A percentile compares a stretch with the other conserved stretches of the same genome.
phyloP scores from a whole-genome alignment of 345 rosid species.

The Moringa oleifera region DNA sequence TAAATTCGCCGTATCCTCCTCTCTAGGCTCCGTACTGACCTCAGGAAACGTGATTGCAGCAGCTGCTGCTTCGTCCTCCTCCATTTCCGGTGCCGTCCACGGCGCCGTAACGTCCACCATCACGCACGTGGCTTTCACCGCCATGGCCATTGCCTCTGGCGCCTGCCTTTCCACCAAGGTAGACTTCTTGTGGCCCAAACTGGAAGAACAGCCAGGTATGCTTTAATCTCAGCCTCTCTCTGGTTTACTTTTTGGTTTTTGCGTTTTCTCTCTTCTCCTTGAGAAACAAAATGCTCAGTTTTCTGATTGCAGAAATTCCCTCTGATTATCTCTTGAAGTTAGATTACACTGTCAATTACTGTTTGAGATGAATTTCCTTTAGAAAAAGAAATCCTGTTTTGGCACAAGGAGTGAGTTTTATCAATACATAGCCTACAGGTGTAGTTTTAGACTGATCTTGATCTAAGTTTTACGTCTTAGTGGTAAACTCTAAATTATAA shows the following conservation, averaged over 20 bases:
- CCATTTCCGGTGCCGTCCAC: constrained; percentile 35
- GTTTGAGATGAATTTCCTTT: not conserved
- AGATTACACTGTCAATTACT: not conserved
- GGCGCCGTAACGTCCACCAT: constrained; percentile 63
- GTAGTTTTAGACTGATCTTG: too few relatives aligned
- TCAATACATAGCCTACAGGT: too few relatives aligned
- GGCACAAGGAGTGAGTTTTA: not conserved
- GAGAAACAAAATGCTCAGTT: too few relatives aligned
- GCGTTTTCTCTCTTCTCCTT: not conserved
- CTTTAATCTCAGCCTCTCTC: too few relatives aligned
- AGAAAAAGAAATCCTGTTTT: not conserved
- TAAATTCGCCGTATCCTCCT: constrained; percentile 30
- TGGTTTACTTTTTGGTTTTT: too few relatives aligned
- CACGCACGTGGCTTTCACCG: constrained; percentile 63
- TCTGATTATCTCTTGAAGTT: too few relatives aligned
- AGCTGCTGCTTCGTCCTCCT: constrained; percentile 44
- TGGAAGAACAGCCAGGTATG: constrained; percentile 53
- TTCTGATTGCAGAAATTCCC: too few relatives aligned
- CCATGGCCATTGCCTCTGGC: constrained; percentile 72
- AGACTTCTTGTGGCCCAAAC: constrained; percentile 67
- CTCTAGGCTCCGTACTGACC: constrained; percentile 7
- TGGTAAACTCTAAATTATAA: too few relatives aligned
- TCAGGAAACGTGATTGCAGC: constrained; percentile 40
- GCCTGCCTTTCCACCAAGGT: constrained; percentile 76
- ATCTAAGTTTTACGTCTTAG: too few relatives aligned